phyloP scores from a whole-genome alignment of 805 yeast genomes.

The Pichia eremophila region DNA sequence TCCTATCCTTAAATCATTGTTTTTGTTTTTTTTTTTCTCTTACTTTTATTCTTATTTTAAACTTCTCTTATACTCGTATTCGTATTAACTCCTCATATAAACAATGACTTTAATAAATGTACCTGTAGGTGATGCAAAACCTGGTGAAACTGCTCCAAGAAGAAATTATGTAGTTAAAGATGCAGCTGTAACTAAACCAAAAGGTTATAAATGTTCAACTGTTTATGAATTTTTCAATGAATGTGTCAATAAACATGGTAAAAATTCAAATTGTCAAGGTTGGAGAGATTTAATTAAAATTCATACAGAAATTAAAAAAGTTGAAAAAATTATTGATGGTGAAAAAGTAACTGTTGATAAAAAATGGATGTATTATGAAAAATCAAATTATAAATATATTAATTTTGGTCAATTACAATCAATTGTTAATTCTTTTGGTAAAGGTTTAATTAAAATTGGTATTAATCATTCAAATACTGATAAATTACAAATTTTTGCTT shows the following conservation, averaged over 20 bases:
- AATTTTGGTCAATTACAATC: constrained; percentile 49
- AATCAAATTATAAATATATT: constrained; percentile 60
- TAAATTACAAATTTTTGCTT: constrained; percentile 74
- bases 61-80: no score
- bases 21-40: neutral
- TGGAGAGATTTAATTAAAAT: constrained; percentile 70
- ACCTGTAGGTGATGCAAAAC: constrained; percentile 16
- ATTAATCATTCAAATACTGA: constrained; percentile 49
- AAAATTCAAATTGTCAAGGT: constrained; percentile 49
- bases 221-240: constrained; percentile 62
- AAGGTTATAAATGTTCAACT: constrained; percentile 52
- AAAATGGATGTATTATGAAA: constrained; percentile 80
- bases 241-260: constrained; percentile 44
- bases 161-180: constrained; percentile 45
- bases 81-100: no score
- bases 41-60: neutral
- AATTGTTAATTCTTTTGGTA: constrained; percentile 47
- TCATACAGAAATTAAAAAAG: constrained; percentile 65
- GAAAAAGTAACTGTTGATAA: constrained; percentile 63
- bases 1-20: no score
- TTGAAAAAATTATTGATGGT: constrained; percentile 74
- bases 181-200: constrained; percentile 48
- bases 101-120: constrained; percentile 6
- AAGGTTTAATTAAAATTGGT: constrained; percentile 72
- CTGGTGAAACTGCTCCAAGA: constrained; percentile 77